phyloP scores from a whole-genome alignment of 306 rosid species.

The Cucurbita argyrosperma region DNA sequence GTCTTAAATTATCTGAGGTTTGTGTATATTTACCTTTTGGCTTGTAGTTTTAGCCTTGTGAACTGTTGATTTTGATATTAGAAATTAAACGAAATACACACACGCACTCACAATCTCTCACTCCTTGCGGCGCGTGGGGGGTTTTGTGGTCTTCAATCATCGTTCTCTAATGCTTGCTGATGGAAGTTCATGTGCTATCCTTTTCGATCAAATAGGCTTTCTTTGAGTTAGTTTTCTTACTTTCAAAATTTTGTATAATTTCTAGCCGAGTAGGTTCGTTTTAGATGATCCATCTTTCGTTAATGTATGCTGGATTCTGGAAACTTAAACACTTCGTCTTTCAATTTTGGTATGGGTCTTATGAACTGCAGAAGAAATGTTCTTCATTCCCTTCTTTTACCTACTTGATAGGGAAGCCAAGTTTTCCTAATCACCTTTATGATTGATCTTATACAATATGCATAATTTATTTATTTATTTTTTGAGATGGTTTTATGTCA shows the following conservation, averaged over 20 bases:
- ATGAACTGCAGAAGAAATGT: neutral
- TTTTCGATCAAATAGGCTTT: neutral
- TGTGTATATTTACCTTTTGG: neutral
- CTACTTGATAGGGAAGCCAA: neutral
- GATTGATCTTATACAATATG: neutral
- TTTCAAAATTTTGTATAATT: neutral
- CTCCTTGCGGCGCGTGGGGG: neutral
- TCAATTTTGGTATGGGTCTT: neutral
- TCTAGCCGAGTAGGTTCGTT: neutral
- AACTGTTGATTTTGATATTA: neutral
- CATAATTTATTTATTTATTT: neutral
- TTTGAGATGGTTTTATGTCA: neutral
- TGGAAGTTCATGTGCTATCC: neutral
- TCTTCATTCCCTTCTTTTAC: neutral
- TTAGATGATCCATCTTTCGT: neutral
- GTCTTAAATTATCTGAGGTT: slow-evolving; percentile 43
- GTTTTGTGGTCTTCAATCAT: neutral
- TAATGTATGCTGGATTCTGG: neutral
- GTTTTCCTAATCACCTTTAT: neutral
- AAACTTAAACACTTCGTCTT: neutral
- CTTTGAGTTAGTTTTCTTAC: neutral
- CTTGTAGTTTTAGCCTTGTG: neutral
- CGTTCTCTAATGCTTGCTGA: neutral
- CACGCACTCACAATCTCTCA: neutral
- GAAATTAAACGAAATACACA: neutral